Base-by-base conservation (phyloP, 2,329 filamentous ascomycete species). In the Ceratocystiopsis minuta region DNA sequence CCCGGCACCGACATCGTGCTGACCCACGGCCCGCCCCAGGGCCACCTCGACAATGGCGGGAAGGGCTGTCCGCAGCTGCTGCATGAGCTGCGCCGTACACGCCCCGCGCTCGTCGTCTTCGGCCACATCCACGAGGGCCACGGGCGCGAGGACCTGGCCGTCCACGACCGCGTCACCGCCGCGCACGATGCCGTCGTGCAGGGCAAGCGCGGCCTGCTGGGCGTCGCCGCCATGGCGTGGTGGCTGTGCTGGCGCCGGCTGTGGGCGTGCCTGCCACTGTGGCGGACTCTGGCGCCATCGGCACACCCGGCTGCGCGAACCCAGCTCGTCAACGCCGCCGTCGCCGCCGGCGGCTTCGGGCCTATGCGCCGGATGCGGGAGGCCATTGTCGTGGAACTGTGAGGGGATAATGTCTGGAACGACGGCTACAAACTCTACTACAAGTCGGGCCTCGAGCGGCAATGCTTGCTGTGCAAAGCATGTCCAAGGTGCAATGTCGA, bases 111-210 rank as follows among this genome's bases (percentile, higher is more conserved):
- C 3, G 43, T 45, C 6, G 39, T 45, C 3, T 45, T 18, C 24
- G 43, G 43, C 5, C 43, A 45, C 28, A 45, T 45, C n/a, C 43
- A 41, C 37, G 43, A 16, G n/a, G 43, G n/a, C 16, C 33, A 41
- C 10, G 43, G 43, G 4, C 39, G 38, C 6, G 34, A 41, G 16
- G 42, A 38, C 15, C n/a, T 44, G 10, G n/a, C n/a, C n/a, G 12
- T 38, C 9, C 31, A 44, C 18, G 42, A 41, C 17, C 31, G 15
- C 18, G 31, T 36, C 28, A 3, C 34, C 6, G 24, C 33, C 33
- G 33, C 33, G 9, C 15, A 34, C 33, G 33, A 34, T 14, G 33
- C 33, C 33, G 33, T 34, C 33, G 33, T 34, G 33, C 33, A 10
- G 9, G 33, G 33, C 33, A 14, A 34, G 9, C 33, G 33, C 33